A percentile compares a stretch with the other conserved stretches of the same genome.
phyloP scores from a whole-genome alignment of 306 rosid genomes.

The Lithocarpus polystachyus region DNA sequence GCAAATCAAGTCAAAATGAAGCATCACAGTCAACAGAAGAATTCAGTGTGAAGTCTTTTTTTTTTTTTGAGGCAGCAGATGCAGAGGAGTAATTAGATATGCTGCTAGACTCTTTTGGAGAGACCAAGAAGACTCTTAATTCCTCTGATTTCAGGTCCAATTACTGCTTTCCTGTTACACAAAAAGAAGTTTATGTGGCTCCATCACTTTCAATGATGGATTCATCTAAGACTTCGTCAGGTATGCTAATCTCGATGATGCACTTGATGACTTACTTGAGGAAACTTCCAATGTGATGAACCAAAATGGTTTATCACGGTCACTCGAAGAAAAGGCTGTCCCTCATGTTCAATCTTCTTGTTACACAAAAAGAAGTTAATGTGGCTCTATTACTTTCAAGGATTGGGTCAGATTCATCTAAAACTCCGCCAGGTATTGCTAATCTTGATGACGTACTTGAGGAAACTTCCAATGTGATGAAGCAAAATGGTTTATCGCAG shows the following conservation, averaged over 20 bases:
- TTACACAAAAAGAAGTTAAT: conserved; percentile 29
- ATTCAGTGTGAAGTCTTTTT: conserved; percentile 10
- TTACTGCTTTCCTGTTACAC: conserved; percentile 18
- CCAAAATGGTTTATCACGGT: conserved; percentile 16
- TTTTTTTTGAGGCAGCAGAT: conserved; percentile 38
- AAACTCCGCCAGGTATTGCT: conserved; percentile 19
- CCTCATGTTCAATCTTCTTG: conserved; percentile 3
- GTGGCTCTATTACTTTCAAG: conserved; percentile 27
- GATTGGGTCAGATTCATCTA: conserved; percentile 29
- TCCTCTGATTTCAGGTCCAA: conserved; percentile 21
- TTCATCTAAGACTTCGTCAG: conserved; percentile 22
- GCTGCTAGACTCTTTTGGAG: conserved; percentile 60
- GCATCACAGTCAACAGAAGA: conserved; percentile 19
- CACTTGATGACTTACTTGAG: conserved; percentile 70
- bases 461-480: conserved; percentile 46
- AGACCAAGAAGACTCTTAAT: conserved; percentile 36
- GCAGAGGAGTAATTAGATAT: conserved; percentile 68
- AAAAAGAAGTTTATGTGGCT: conserved; percentile 26
- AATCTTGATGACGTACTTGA: conserved; percentile 65
- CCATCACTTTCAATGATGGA: conserved; percentile 29
- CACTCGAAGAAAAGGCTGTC: conserved; percentile 30
- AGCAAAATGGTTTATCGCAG: conserved; percentile 17
- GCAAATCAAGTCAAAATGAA: conserved; percentile 23
- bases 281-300: conserved; percentile 47
- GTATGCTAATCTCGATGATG: conserved; percentile 55